phyloP scores from a whole-genome alignment of 2,329 filamentous ascomycete genomes.

The Claviceps maximensis region DNA sequence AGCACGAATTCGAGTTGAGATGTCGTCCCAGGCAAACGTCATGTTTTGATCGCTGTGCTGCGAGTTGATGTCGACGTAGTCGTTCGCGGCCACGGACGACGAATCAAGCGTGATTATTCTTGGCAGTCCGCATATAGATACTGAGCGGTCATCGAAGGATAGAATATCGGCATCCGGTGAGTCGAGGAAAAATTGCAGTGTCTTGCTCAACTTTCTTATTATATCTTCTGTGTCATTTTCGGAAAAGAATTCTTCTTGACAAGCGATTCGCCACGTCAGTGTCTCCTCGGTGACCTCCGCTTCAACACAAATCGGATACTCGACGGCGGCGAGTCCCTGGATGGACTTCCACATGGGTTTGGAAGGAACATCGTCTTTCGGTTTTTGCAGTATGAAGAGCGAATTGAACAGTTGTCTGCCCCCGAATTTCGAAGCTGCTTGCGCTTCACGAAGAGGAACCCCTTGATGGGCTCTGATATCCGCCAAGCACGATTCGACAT shows the following conservation, averaged over 20 bases:
- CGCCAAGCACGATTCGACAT: slow-evolving; percentile 58
- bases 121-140: slow-evolving; percentile 54
- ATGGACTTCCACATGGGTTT: slow-evolving; percentile 46
- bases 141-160: slow-evolving; percentile 32
- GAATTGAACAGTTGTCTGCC: slow-evolving; percentile 37
- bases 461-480: slow-evolving; percentile 59
- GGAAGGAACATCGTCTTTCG: slow-evolving; percentile 1
- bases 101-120: slow-evolving; percentile 6
- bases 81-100: neutral
- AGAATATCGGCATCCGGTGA: slow-evolving; percentile 38
- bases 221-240: slow-evolving; percentile 33
- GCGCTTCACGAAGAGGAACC: slow-evolving; percentile 60
- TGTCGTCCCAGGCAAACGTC: slow-evolving; percentile 19
- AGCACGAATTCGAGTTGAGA: slow-evolving; percentile 27
- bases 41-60: neutral
- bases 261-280: slow-evolving; percentile 60
- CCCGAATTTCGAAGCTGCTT: slow-evolving; percentile 27
- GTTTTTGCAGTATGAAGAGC: slow-evolving; percentile 41
- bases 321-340: slow-evolving; percentile 52
- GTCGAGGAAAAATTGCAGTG: slow-evolving; percentile 43
- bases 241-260: slow-evolving; percentile 43
- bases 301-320: slow-evolving; percentile 74
- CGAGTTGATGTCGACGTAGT: neutral
- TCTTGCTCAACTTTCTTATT: slow-evolving; percentile 43
- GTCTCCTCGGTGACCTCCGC: slow-evolving; percentile 47